Conservation (phyloP, 2,329 filamentous ascomycete genomes). For the Sarocladium oryzae region DNA sequence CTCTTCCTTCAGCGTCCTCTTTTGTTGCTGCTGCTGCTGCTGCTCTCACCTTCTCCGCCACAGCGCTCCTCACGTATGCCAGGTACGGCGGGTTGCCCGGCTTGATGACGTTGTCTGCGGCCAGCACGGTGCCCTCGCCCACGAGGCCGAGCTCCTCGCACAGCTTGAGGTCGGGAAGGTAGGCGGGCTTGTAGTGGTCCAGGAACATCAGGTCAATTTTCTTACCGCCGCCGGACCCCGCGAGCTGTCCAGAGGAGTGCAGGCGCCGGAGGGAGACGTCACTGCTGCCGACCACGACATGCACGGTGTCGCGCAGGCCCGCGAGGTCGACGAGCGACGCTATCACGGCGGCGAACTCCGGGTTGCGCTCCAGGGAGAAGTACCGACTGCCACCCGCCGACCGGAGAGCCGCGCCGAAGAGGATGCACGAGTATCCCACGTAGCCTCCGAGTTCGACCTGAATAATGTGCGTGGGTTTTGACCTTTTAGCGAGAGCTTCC, state of each 20-base stretch:
- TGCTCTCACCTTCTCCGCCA: slow-evolving; percentile 47
- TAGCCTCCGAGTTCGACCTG: slow-evolving; percentile 72
- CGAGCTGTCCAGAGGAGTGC: slow-evolving; percentile 43
- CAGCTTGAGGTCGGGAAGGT: slow-evolving; percentile 67
- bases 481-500: background rate
- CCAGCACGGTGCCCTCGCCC: slow-evolving; percentile 53
- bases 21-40: background rate
- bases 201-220: slow-evolving; percentile 73
- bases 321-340: slow-evolving; percentile 65
- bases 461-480: background rate
- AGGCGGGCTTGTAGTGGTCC: slow-evolving; percentile 75
- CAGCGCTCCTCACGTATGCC: slow-evolving; percentile 61
- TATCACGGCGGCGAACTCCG: slow-evolving; percentile 67
- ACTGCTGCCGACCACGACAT: slow-evolving; percentile 63
- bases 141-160: slow-evolving; percentile 66
- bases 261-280: slow-evolving; percentile 59
- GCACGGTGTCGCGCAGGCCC: slow-evolving; percentile 63
- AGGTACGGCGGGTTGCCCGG: slow-evolving; percentile 66
- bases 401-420: slow-evolving; percentile 63
- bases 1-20: slow-evolving; percentile 19
- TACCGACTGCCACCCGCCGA: slow-evolving; percentile 59
- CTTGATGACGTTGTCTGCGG: slow-evolving; percentile 65
- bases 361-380: slow-evolving; percentile 66
- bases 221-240: no score
- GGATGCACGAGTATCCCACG: slow-evolving; percentile 72